Conservation (phyloP, 2,329 filamentous ascomycete species). For the Trichoderma sp. region DNA sequence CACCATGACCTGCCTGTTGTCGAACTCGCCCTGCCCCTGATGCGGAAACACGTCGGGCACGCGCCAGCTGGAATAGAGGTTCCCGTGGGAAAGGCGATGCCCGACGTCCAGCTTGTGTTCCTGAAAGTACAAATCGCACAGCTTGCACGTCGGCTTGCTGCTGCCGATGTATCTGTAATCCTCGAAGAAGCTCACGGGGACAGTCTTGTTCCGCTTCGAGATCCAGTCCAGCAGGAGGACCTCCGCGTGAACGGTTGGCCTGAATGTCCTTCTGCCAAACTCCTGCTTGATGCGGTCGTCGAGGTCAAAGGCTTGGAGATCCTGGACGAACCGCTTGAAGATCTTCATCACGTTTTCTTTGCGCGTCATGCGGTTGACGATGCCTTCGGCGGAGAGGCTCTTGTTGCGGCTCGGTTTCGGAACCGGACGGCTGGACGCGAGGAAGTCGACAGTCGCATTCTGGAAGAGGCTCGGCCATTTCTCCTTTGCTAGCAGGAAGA, state of each 20-base stretch:
- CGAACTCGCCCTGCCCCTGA: neutral
- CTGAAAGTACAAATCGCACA: conserved; percentile 1
- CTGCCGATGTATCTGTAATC: conserved; percentile 1
- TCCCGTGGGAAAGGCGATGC: neutral
- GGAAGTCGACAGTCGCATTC: neutral
- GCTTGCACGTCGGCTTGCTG: conserved; percentile 14
- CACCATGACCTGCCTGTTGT: neutral
- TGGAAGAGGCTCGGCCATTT: neutral
- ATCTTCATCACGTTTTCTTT: neutral
- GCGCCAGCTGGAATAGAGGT: conserved; percentile 14
- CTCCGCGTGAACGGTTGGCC: neutral
- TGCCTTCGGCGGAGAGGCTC: neutral
- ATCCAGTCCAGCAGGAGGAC: conserved; percentile 18
- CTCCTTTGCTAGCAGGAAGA: neutral
- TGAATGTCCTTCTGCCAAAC: neutral
- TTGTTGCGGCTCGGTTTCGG: neutral
- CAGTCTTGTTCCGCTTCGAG: neutral
- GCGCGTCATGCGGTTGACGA: neutral
- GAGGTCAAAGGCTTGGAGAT: neutral
- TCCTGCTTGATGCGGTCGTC: neutral
- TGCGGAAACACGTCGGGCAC: conserved; percentile 5
- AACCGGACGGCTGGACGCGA: neutral
- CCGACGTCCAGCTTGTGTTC: neutral
- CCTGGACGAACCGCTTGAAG: neutral
- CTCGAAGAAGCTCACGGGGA: neutral